A percentile compares a stretch with the other conserved stretches of the same genome.
These are phyloP conservation scores for Endothia cerciana DNA, from an alignment of 2,329 filamentous ascomycete species.

Conservation along the genomic window DNA sequence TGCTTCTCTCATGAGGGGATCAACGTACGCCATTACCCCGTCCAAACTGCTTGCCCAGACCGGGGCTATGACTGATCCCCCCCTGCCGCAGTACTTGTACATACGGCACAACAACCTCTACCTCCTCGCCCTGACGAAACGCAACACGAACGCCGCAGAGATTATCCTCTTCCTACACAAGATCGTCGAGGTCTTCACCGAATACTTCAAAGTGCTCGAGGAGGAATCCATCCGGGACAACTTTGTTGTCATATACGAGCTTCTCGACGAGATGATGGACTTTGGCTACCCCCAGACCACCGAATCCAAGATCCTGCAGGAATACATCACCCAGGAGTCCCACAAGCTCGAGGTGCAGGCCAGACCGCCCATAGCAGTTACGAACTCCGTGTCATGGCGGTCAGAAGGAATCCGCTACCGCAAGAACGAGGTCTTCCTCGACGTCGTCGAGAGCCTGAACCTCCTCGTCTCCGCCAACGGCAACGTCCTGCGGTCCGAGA, in stretches of 20 bases:
- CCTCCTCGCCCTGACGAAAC: conserved; percentile 95
- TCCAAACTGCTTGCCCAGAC: neutral
- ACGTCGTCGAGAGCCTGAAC: conserved; percentile 96
- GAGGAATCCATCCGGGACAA: conserved; percentile 99
- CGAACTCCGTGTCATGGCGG: conserved; percentile 96
- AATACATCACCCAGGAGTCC: conserved; percentile 99
- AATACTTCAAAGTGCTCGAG: conserved; percentile 99
- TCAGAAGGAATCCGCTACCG: conserved; percentile 97
- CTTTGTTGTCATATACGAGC: conserved; percentile 98
- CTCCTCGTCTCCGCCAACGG: conserved; percentile 91
- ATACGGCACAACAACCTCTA: conserved; percentile 99
- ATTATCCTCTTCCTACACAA: conserved; percentile 98
- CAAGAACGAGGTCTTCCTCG: conserved; percentile 99
- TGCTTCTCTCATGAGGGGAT: conserved; percentile 99
- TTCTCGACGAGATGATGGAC: conserved; percentile 99
- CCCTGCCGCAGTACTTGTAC: conserved; percentile 80
- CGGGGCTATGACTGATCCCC: conserved; percentile 18
- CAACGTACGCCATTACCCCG: conserved; percentile 63
- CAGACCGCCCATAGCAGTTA: conserved; percentile 94
- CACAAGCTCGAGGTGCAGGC: conserved; percentile 98
- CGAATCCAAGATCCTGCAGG: conserved; percentile 96
- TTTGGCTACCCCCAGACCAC: conserved; percentile 99
- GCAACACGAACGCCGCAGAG: conserved; percentile 98
- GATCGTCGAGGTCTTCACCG: conserved; percentile 97
- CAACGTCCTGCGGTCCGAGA: conserved; percentile 94